Evolutionary conservation across 148 eudicot species (phyloP).

Genomic region (Camellia lanceoleosa): DNA sequence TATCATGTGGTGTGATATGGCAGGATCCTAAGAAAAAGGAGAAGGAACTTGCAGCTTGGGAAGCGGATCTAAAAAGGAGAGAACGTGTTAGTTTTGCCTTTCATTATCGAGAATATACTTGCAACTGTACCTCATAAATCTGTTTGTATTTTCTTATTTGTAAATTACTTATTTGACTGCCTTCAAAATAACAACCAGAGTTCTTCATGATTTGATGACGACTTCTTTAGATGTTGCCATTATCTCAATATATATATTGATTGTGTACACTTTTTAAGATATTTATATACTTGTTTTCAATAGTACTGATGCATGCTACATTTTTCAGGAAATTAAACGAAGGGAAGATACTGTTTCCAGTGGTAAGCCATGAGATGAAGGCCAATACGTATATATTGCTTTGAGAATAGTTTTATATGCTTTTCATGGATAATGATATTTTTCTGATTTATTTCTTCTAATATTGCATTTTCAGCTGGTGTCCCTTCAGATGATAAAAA

Average conservation of each 20-base stretch:
- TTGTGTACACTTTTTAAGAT: background rate
- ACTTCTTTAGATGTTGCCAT: background rate
- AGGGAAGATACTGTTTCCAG: constrained; percentile 60
- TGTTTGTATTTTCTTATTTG: constrained; percentile 1
- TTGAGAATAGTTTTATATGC: background rate
- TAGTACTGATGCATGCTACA: constrained; percentile 4
- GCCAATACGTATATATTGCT: background rate
- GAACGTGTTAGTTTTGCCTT: constrained; percentile 47
- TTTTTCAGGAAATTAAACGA: constrained; percentile 51
- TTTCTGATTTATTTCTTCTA: constrained; percentile 1
- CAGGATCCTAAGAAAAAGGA: constrained; percentile 76
- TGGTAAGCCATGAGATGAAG: constrained; percentile 33
- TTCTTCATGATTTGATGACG: background rate
- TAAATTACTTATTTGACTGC: background rate
- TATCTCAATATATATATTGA: background rate
- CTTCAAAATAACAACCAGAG: background rate
- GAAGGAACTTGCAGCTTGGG: constrained; percentile 63
- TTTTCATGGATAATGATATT: background rate
- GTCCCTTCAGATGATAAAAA: constrained; percentile 47
- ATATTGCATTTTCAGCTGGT: constrained; percentile 33
- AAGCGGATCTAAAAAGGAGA: constrained; percentile 57
- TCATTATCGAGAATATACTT: constrained; percentile 9
- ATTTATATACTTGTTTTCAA: background rate
- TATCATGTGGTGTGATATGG: constrained; percentile 19
- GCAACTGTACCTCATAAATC: background rate